Base-by-base conservation (phyloP, 352 stramenopile genomes). In the Phytophthora agathidicida region DNA sequence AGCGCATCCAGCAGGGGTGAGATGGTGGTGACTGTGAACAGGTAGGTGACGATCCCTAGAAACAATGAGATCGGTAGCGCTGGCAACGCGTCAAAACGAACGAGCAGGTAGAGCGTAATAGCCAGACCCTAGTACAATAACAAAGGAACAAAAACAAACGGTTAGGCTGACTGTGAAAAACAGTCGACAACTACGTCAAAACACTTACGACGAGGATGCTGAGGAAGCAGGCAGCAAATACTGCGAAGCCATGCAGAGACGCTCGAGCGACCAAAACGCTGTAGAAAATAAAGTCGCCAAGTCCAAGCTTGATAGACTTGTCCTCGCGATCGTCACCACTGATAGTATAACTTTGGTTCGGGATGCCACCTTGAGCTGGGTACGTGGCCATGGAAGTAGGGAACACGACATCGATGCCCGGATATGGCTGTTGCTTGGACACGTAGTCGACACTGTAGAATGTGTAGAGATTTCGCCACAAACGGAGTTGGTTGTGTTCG, bases 281-380 rank as follows among this genome's bases (percentile, higher is more conserved):
- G 75, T 99, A 99, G 68, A 99, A 99, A 37, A 99, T 98, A 66
- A 99, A 99, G 75, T 99, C 97, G 1, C 97, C 96, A 8, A 98
- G 70, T 0, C 93, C 93, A 7, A 98, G 75, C 46, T 96, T 89
- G 65, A 98, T 97, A 3, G 76, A 88, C 47, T 86, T 86, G 58
- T 82, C 65, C 22, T 81, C 69, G 0, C 60, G 39, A 9, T 62
- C 44, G 5, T 75, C 55, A 7, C 65, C 60, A 16, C 72, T 57
- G 14, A 57, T 20, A 8, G 64, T 7, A 8, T 65, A 74, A 58
- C 39, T 67, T 62, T 31, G 69, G 19, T 26, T 31, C 24, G 5
- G 7, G 7, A n/a, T 7, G 26, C 22, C 16, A 63, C 37, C 64
- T 58, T 32, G 67, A 67, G 50, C 65, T 20, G 53, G 63, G 41